A percentile compares a stretch with the other conserved stretches of the same genome.
Evolutionary conservation across 139 green algal genomes (phyloP).

Genomic region (Desmodesmus armatus): DNA sequence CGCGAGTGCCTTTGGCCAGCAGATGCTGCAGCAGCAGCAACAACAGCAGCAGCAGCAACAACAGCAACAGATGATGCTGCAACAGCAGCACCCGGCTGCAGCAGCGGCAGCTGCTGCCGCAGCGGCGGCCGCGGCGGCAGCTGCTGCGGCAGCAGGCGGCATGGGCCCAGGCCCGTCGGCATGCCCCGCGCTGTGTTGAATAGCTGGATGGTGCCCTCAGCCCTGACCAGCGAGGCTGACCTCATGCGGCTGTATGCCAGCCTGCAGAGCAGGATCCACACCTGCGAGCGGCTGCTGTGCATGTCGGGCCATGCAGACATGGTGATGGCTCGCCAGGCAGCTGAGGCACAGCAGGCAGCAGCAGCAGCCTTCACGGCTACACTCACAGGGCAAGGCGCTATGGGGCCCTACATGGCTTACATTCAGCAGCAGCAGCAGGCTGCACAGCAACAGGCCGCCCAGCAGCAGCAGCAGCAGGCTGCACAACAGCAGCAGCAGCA

Average conservation of each 20-base stretch:
- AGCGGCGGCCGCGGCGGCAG: background rate
- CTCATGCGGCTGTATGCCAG: conserved; percentile 34
- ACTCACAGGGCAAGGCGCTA: background rate
- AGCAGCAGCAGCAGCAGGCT: conserved; percentile 1
- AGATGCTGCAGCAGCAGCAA: conserved; percentile 25
- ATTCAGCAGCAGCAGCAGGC: conserved; percentile 18
- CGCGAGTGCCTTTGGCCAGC: background rate
- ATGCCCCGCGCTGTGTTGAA: conserved; percentile 23
- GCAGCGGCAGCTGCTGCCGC: background rate
- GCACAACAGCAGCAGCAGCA: too few species aligned
- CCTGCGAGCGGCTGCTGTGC: conserved; percentile 23
- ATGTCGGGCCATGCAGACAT: conserved; percentile 26
- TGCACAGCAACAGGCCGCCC: background rate
- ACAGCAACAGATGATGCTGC: too few species aligned
- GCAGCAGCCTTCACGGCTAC: background rate
- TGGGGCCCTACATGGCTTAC: background rate
- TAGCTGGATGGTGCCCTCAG: conserved; percentile 28
- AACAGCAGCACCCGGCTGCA: too few species aligned
- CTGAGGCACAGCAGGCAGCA: conserved; percentile 8
- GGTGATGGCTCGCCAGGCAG: conserved; percentile 4
- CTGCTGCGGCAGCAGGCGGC: background rate
- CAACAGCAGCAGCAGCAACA: background rate
- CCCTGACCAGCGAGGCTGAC: conserved; percentile 11
- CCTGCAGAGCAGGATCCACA: conserved; percentile 23
- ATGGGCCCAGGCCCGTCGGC: too few species aligned